phyloP scores from a whole-genome alignment of 2,329 filamentous ascomycete genomes.

The Aspergillus ustus region DNA sequence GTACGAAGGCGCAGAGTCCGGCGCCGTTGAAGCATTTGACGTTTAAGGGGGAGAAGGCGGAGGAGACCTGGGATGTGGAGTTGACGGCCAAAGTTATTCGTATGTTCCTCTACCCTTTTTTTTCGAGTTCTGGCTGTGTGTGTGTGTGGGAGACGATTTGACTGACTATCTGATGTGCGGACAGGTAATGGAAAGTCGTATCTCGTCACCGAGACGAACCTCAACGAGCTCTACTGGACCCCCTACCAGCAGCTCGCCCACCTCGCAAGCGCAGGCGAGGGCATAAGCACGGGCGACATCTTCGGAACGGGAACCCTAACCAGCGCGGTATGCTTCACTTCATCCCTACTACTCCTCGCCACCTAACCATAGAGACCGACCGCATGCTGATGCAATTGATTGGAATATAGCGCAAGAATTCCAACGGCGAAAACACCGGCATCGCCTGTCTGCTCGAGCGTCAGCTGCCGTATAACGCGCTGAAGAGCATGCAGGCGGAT shows the following conservation, averaged over 20 bases:
- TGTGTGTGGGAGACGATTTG: too few species aligned
- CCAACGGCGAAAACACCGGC: slow-evolving; percentile 18
- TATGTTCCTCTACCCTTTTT: not conserved
- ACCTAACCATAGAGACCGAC: too few species aligned
- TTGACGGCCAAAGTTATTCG: slow-evolving; percentile 15
- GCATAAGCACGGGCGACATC: slow-evolving; percentile 29
- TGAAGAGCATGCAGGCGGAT: not conserved
- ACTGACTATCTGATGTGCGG: not conserved
- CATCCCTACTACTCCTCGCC: too few species aligned
- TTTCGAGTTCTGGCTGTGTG: too few species aligned
- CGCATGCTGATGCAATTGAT: not conserved
- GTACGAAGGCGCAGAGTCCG: slow-evolving; percentile 8
- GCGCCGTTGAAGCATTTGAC: slow-evolving; percentile 16
- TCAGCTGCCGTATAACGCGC: slow-evolving; percentile 9
- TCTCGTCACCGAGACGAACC: slow-evolving; percentile 25
- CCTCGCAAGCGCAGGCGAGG: slow-evolving; percentile 28
- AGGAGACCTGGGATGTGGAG: slow-evolving; percentile 20
- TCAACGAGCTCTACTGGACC: slow-evolving; percentile 33
- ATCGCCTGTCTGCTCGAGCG: slow-evolving; percentile 23
- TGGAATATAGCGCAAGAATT: slow-evolving; percentile 10
- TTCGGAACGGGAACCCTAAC: slow-evolving; percentile 34
- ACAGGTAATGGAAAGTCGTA: slow-evolving; percentile 32
- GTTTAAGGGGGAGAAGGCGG: slow-evolving; percentile 2
- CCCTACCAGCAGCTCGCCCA: slow-evolving; percentile 32
- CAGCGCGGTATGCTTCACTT: slow-evolving; percentile 15